Percentiles rank a stretch among this genome's conserved stretches.
Conservation (phyloP, 139 green algal genomes). For the Chlamydomonas asymmetrica region DNA sequence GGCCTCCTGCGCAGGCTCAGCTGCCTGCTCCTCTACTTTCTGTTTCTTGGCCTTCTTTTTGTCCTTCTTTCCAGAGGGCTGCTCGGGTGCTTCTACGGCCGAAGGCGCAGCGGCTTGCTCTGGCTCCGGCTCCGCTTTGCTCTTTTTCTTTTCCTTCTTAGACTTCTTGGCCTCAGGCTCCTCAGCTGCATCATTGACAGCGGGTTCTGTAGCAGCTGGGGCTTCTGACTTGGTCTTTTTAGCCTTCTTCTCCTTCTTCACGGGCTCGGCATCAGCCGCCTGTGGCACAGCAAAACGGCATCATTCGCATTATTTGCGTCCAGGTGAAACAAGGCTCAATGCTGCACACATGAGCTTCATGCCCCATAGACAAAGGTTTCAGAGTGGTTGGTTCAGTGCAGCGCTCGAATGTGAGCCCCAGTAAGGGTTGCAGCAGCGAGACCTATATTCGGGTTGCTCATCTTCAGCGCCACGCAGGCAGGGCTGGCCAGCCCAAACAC, state of each 20-base stretch:
- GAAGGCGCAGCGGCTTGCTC: not conserved
- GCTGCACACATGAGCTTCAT: too few relatives aligned
- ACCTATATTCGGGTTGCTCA: too few relatives aligned
- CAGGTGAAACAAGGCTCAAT: too few relatives aligned
- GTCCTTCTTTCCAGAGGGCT: not conserved
- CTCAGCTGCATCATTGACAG: not conserved
- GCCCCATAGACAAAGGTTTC: too few relatives aligned
- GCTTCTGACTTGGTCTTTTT: not conserved
- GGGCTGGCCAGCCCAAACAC: too few relatives aligned
- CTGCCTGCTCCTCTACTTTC: not conserved
- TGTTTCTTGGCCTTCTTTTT: conserved; percentile 24
- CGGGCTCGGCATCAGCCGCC: not conserved
- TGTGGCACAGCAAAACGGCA: too few relatives aligned
- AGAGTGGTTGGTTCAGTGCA: too few relatives aligned
- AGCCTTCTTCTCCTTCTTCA: conserved; percentile 16
- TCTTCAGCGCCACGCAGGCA: too few relatives aligned
- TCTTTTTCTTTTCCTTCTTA: conserved; percentile 20
- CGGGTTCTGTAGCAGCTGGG: not conserved
- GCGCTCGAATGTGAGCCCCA: too few relatives aligned
- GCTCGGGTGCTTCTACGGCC: not conserved
- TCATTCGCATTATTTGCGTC: too few relatives aligned
- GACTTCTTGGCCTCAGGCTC: conserved; percentile 1
- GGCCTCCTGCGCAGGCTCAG: not conserved
- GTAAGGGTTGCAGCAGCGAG: too few relatives aligned
- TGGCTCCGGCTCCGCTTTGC: not conserved